phyloP scores from a whole-genome alignment of 2,329 filamentous ascomycete species.

The Aspergillus novoparasiticus region DNA sequence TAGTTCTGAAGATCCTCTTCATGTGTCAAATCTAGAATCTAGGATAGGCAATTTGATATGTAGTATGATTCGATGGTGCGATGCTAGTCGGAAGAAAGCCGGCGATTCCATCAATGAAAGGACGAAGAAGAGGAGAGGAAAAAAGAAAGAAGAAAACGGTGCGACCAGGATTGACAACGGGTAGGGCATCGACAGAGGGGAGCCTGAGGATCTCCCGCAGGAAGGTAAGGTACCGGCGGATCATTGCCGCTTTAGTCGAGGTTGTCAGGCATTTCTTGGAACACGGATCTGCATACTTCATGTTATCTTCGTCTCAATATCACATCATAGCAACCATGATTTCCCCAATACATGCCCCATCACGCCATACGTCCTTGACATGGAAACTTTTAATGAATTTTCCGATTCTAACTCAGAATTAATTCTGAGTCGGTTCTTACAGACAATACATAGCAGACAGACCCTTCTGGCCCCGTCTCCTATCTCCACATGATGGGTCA shows the following conservation, averaged over 20 bases:
- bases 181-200: not conserved
- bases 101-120: not conserved
- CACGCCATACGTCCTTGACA: not conserved
- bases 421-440: not conserved
- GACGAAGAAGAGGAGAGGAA: not conserved
- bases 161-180: slow-evolving; percentile 8
- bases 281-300: slow-evolving; percentile 10
- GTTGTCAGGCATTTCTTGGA: slow-evolving; percentile 9
- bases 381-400: not conserved
- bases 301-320: slow-evolving; percentile 8
- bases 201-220: slow-evolving; percentile 13
- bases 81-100: not conserved
- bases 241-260: not conserved
- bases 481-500: slow-evolving; percentile 3
- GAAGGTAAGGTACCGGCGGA: not conserved
- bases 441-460: not conserved
- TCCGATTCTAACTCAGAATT: not conserved
- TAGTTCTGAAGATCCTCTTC: slow-evolving; percentile 4
- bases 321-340: not conserved
- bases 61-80: not conserved
- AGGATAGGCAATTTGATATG: not conserved
- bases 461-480: not conserved
- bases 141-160: not conserved
- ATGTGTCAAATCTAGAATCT: not conserved
- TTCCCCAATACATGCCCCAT: not conserved